Evolutionary conservation across 2,329 filamentous ascomycete species (phyloP), one percentile per base, ranked within the genome.

Genomic region (Mycogone perniciosa): DNA sequence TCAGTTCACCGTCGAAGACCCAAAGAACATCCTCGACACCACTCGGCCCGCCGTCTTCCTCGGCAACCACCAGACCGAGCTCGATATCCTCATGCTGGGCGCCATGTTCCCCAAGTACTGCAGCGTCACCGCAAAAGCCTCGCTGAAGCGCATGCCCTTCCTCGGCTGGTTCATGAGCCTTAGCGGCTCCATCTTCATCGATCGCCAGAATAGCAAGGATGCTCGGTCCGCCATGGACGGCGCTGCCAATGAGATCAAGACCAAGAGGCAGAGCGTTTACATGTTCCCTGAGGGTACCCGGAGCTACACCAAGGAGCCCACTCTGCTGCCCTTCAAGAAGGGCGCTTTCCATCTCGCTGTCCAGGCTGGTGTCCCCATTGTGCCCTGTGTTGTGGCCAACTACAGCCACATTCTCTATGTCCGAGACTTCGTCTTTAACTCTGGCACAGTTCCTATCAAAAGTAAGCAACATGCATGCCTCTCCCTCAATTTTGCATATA

Each of bases 301-400:
- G 59, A 95, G 88, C 67, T 96, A 97, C 72, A 79, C 87, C 51
- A 82, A 86, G 60, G 84, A 91, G 49, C 88, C 93, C 2, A 81
- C 79, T 53, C 72, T 99, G 61, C 75, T 97, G 49, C 88, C 90
- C n/a, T 99, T 97, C 78, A 99, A 99, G 74, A 99, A 99, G 76
- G 93, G 93, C 53, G 93, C 92, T 43, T 99, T 99, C 71, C 92
- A 99, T 68, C 79, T 99, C 33, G 93, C 93, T 42, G 82, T 99
- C 20, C 88, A 97, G 75, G 92, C 92, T 2, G 87, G 89, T 58
- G 93, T 96, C 5, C 91, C 91, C 29, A 88, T 99, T 61, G 85
- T 99, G 4, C 93, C 93, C 0, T 79, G 95, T 34, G 85, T 90
- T 43, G 80, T 82, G 31, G 86, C 87, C 65, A 91, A 90, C 70